These are phyloP conservation scores for Panicum virgatum DNA, from an alignment of 202 grass and related monocot species.

Conservation along the genomic window DNA sequence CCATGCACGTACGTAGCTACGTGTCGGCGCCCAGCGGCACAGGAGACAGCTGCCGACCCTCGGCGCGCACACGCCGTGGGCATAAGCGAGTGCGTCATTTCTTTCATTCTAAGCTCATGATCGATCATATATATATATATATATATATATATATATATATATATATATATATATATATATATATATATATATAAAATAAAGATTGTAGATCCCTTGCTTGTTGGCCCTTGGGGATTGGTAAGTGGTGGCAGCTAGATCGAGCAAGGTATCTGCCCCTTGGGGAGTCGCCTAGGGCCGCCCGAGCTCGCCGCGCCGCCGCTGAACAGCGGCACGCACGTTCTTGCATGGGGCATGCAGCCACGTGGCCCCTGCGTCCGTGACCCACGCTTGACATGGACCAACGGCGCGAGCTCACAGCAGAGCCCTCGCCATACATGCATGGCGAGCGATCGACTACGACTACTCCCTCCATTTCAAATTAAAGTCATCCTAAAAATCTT, in stretches of 20 bases:
- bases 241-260: not conserved
- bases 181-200: too few species aligned
- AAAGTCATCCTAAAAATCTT: too few species aligned
- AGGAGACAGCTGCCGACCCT: not conserved
- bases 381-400: constrained; percentile 20
- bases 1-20: not conserved
- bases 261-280: not conserved
- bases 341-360: constrained; percentile 50
- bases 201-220: not conserved
- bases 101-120: not conserved
- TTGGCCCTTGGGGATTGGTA: constrained; percentile 11
- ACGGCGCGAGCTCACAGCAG: not conserved
- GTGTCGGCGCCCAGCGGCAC: not conserved
- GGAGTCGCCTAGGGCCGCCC: not conserved
- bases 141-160: too few species aligned
- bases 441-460: too few species aligned
- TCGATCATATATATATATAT: too few species aligned
- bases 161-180: too few species aligned
- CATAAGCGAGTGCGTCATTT: not conserved
- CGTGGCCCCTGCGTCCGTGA: not conserved
- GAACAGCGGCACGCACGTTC: not conserved
- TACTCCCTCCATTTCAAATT: too few species aligned
- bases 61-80: not conserved
- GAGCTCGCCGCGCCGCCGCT: not conserved
- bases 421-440: not conserved